Conservation (phyloP, 306 rosid genomes). For the Delonix regia region DNA sequence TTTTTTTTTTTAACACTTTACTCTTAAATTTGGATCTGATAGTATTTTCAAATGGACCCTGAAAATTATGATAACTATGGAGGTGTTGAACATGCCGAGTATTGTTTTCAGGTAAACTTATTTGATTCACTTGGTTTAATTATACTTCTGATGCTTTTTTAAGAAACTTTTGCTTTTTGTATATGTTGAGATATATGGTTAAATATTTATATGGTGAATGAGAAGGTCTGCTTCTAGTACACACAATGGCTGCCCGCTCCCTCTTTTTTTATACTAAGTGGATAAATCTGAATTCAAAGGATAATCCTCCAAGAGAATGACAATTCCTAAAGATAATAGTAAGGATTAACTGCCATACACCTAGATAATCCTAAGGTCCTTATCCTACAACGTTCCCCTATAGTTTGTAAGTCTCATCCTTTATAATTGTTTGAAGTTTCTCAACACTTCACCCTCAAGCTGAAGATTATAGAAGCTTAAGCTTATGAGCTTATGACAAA, state of each 20-base stretch:
- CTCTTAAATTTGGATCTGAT: conserved; percentile 27
- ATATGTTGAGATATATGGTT: neutral
- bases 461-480: neutral
- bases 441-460: neutral
- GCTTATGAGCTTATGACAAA: too few species aligned
- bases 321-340: neutral
- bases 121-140: conserved; percentile 28
- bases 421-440: neutral
- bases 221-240: neutral
- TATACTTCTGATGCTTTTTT: neutral
- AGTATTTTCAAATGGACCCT: conserved; percentile 95
- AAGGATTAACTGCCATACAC: too few species aligned
- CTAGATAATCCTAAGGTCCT: too few species aligned
- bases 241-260: neutral
- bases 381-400: too few species aligned
- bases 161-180: conserved; percentile 17
- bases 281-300: too few species aligned
- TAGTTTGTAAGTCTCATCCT: too few species aligned
- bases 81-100: conserved; percentile 91
- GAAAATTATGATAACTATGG: conserved; percentile 88
- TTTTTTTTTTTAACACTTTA: conserved; percentile 21
- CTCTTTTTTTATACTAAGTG: too few species aligned
- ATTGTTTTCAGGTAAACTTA: conserved; percentile 88
- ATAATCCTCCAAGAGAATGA: neutral
- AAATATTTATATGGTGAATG: neutral